These are phyloP conservation scores for Bipolaris gigantea DNA, from an alignment of 2,329 filamentous ascomycete genomes.

Conservation along the genomic window DNA sequence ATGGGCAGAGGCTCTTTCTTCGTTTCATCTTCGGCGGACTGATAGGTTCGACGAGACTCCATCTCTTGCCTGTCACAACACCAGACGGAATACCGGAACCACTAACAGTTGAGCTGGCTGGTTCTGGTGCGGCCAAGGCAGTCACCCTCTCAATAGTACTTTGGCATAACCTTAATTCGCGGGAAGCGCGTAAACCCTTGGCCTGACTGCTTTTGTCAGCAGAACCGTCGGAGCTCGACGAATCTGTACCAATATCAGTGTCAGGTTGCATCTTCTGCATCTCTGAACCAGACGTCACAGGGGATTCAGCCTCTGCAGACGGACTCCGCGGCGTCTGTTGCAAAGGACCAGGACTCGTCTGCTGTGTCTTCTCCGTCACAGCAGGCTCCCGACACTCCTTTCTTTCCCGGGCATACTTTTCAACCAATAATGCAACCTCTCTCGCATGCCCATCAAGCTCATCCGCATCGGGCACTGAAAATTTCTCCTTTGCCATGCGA, in stretches of 20 bases:
- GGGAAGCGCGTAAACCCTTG: conserved; percentile 23
- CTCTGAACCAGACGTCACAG: not conserved
- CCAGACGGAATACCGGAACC: not conserved
- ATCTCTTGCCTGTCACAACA: conserved; percentile 5
- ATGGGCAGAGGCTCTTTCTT: conserved; percentile 13
- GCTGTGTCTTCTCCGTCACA: conserved; percentile 25
- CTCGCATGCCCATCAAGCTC: conserved; percentile 34
- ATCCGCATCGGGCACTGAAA: conserved; percentile 29
- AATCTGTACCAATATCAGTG: not conserved
- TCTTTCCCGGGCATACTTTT: conserved; percentile 24
- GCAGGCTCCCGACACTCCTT: conserved; percentile 16
- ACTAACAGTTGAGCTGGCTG: too few relatives aligned
- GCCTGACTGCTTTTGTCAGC: conserved; percentile 24
- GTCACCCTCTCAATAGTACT: too few relatives aligned
- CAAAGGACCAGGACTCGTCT: conserved; percentile 19
- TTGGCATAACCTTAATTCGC: conserved; percentile 1
- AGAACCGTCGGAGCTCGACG: conserved; percentile 19
- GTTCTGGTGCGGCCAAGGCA: too few relatives aligned
- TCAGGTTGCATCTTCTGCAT: conserved; percentile 1
- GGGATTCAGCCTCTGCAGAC: not conserved
- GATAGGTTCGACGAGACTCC: conserved; percentile 10
- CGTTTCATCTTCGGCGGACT: conserved; percentile 28
- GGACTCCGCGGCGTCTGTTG: conserved; percentile 8
- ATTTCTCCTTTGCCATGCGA: conserved; percentile 61
- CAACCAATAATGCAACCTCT: conserved; percentile 32